phyloP scores from a whole-genome alignment of 441 rosid genomes.

The Capsella rubella region DNA sequence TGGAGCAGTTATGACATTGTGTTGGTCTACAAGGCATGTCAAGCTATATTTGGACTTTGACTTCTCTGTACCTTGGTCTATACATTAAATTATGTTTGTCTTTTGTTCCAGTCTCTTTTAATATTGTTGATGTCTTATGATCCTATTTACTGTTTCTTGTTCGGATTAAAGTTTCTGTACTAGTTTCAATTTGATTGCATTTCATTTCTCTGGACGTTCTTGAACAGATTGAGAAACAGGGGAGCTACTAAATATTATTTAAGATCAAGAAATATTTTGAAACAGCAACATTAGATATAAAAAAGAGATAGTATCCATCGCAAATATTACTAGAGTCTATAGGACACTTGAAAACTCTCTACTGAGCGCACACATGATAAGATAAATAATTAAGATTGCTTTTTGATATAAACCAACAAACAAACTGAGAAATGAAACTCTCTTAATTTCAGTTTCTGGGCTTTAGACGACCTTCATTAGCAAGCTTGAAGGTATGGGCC shows the following conservation, averaged over 20 bases:
- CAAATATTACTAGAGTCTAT: conserved; percentile 40
- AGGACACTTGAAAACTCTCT: conserved; percentile 27
- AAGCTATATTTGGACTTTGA: conserved; percentile 30
- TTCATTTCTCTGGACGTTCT: conserved; percentile 18
- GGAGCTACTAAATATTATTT: conserved; percentile 31
- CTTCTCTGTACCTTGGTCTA: conserved; percentile 29
- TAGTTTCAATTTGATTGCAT: conserved; percentile 1
- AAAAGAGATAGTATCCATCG: conserved; percentile 33
- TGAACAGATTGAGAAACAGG: conserved; percentile 28
- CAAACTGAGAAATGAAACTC: conserved; percentile 27
- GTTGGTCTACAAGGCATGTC: conserved; percentile 27
- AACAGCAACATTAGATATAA: conserved; percentile 34
- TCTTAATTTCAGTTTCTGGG: conserved; percentile 46
- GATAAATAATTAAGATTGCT: conserved; percentile 37
- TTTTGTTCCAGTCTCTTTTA: conserved; percentile 8
- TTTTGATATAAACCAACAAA: conserved; percentile 32
- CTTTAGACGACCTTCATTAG: conserved; percentile 72
- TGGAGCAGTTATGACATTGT: conserved; percentile 33
- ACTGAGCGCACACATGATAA: conserved; percentile 36
- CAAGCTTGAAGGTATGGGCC: conserved; percentile 70
- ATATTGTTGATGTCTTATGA: conserved; percentile 26
- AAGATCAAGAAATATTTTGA: conserved; percentile 16
- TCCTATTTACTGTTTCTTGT: conserved; percentile 6
- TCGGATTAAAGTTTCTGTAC: not conserved
- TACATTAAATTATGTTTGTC: not conserved